Evolutionary conservation across 805 yeast genomes (phyloP).

Genomic region (Hagleromyces aurorensis): DNA sequence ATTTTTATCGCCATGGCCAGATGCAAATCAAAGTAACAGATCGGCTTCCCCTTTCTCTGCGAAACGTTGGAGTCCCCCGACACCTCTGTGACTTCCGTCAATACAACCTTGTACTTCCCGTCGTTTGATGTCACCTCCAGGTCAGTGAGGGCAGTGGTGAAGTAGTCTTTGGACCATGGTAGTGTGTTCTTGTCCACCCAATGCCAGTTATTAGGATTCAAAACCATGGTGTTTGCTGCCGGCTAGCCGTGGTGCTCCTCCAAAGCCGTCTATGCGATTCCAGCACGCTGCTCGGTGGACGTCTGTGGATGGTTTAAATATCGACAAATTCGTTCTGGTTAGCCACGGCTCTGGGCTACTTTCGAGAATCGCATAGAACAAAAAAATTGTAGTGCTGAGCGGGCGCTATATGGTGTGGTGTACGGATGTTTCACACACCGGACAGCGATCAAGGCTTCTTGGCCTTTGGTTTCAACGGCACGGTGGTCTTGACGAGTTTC

Average conservation of each 20-base stretch:
- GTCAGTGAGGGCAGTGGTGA: conserved; percentile 33
- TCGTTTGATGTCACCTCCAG: conserved; percentile 15
- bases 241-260: no score
- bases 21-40: conserved; percentile 63
- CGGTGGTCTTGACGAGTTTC: conserved; percentile 17
- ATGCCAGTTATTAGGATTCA: conserved; percentile 72
- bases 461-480: conserved; percentile 10
- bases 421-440: not conserved
- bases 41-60: conserved; percentile 74
- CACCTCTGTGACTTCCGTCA: conserved; percentile 38
- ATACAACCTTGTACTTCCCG: conserved; percentile 20
- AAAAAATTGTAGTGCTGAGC: no score
- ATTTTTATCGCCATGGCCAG: conserved; percentile 42
- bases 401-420: no score
- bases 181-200: conserved; percentile 66
- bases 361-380: no score
- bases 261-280: no score
- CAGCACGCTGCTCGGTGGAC: no score
- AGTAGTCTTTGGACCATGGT: conserved; percentile 52
- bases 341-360: no score
- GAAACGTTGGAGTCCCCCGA: conserved; percentile 77
- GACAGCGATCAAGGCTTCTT: conserved; percentile 3
- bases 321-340: no score
- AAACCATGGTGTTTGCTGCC: no score
- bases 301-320: no score